Base-by-base conservation (phyloP, 2,329 filamentous ascomycete genomes). In the Fusarium coicis region DNA sequence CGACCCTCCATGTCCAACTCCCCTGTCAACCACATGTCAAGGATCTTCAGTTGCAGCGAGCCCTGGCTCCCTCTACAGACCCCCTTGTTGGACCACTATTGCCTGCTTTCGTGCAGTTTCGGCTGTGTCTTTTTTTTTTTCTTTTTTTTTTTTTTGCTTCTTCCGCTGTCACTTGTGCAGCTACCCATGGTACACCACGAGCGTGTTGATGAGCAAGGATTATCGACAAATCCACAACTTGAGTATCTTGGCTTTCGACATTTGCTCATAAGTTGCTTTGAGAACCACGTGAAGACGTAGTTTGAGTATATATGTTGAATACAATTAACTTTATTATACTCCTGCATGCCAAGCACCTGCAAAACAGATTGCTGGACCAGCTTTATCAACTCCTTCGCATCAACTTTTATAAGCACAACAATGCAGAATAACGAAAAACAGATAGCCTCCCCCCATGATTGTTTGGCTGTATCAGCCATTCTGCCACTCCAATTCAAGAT, bases 101-200 rank as follows among this genome's bases (percentile, higher is more conserved):
- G 44, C 39, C 65, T 64, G 50, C 62, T 63, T 60, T 66, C 30
- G 52, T 69, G 64, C 53, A 46, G 49, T 49, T 50, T 68, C 63
- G 62, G 50, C 63, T 74, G 67, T 70, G 55, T 49, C 47, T 32
- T 63, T 66, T 62, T 23, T n/a, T 68, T 36, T 36, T 10, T 26
- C 4, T 16, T 16, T 60, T 76, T 76, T 26, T 11, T 11, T 30
- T 30, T 30, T 32, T 34, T 34, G 71, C 73, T 77, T 76, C 68
- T 75, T 72, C 63, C 68, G 71, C 75, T 73, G 66, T 67, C 71
- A 73, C 60, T 76, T 63, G 54, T 63, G 58, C 71, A 67, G 47
- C 61, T 64, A 73, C 40, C 55, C 21, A 49, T 56, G 42, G 52
- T 53, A 53, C 50, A 16, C 28, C 10, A 42, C 44, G 47, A 49